These are phyloP conservation scores for Fusarium sp. DNA, from an alignment of 2,329 filamentous ascomycete species.

Conservation along the genomic window DNA sequence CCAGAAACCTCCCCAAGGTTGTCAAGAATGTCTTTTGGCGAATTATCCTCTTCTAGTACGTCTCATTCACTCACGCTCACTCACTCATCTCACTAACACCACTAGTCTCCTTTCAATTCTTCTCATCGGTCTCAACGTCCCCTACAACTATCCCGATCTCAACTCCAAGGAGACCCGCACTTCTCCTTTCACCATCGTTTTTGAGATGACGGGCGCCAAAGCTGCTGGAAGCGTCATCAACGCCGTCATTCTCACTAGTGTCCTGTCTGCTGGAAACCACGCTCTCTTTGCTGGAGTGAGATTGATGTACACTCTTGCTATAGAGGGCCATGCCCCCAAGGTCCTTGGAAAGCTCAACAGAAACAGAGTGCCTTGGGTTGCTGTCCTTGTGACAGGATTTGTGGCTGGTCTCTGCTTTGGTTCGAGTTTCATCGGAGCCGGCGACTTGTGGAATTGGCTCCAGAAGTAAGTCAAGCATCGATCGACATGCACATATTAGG, in stretches of 20 bases:
- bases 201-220: constrained; percentile 63
- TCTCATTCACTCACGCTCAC: not conserved
- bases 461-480: constrained; percentile 63
- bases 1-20: constrained; percentile 67
- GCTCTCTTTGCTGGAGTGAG: constrained; percentile 49
- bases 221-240: constrained; percentile 66
- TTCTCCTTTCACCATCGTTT: constrained; percentile 65
- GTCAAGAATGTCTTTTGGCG: constrained; percentile 74
- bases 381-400: constrained; percentile 60
- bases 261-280: constrained; percentile 51
- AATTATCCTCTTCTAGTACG: constrained; percentile 62
- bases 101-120: constrained; percentile 50
- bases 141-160: constrained; percentile 57
- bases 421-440: constrained; percentile 71
- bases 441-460: constrained; percentile 72
- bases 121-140: constrained; percentile 65
- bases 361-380: constrained; percentile 51
- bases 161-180: constrained; percentile 47
- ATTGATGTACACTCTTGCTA: constrained; percentile 49
- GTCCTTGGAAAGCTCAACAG: constrained; percentile 57
- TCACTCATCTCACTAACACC: not conserved
- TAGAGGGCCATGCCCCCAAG: constrained; percentile 61
- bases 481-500: not conserved
- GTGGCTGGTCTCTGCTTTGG: constrained; percentile 71
- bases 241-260: constrained; percentile 59